Conservation (phyloP, 345 rosid genomes). For the Durio zibethinus region DNA sequence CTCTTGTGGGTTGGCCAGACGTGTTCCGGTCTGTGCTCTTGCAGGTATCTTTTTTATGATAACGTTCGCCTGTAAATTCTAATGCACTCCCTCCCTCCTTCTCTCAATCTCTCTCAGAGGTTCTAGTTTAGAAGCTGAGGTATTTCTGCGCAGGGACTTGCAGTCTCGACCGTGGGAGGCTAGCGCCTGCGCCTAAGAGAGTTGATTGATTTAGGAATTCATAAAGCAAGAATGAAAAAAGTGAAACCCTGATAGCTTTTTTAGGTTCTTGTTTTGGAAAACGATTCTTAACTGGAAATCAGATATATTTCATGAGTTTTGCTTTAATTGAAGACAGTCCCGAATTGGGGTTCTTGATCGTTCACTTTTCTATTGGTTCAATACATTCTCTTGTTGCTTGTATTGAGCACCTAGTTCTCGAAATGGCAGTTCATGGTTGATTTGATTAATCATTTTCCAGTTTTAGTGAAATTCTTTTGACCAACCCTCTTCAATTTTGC, state of each 20-base stretch:
- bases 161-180: neutral
- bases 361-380: slow-evolving; percentile 7
- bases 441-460: neutral
- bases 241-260: neutral
- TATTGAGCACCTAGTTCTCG: slow-evolving; percentile 42
- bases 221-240: neutral
- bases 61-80: slow-evolving; percentile 10
- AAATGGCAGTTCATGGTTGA: slow-evolving; percentile 19
- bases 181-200: neutral
- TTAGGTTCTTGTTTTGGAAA: slow-evolving; percentile 10
- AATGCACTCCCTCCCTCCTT: neutral
- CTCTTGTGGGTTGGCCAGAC: slow-evolving; percentile 44
- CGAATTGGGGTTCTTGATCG: slow-evolving; percentile 17
- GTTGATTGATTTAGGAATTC: neutral
- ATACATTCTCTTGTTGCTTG: slow-evolving; percentile 56
- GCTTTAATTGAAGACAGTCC: neutral
- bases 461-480: neutral
- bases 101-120: neutral
- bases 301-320: neutral
- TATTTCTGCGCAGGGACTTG: neutral
- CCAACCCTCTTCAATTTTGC: neutral
- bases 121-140: neutral
- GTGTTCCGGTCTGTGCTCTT: slow-evolving; percentile 28
- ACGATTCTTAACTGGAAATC: neutral
- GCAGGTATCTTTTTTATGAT: slow-evolving; percentile 33